Evolutionary conservation across 1,284 basidiomycete genomes (phyloP).

Genomic region (Agroathelia rolfsii): DNA sequence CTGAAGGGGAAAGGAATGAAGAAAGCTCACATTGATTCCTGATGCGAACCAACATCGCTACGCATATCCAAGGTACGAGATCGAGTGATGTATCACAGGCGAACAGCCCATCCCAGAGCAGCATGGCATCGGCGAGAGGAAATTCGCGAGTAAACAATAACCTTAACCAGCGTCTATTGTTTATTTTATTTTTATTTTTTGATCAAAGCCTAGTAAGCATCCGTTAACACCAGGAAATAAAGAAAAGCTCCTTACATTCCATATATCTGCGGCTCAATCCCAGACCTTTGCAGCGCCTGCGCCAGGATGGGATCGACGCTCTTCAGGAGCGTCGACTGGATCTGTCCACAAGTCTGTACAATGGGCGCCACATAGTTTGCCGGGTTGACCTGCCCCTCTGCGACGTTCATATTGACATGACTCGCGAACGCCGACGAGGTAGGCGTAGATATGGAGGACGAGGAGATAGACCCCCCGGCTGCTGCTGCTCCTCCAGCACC

Average conservation of each 20-base stretch:
- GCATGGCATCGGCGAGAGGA: slow-evolving; percentile 61
- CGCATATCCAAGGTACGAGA: slow-evolving; percentile 75
- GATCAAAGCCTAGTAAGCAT: background rate
- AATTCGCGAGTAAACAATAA: slow-evolving; percentile 88
- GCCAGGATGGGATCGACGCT: slow-evolving; percentile 78
- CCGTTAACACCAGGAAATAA: slow-evolving; percentile 2
- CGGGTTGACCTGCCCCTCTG: slow-evolving; percentile 35
- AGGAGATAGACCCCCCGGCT: slow-evolving; percentile 8
- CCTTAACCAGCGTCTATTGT: slow-evolving; percentile 76
- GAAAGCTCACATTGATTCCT: slow-evolving; percentile 65
- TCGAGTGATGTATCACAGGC: slow-evolving; percentile 63
- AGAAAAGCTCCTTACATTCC: slow-evolving; percentile 59
- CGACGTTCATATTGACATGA: slow-evolving; percentile 34
- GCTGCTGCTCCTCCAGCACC: slow-evolving; percentile 7
- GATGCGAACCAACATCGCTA: slow-evolving; percentile 88
- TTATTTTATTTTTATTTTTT: slow-evolving; percentile 9
- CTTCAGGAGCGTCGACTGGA: slow-evolving; percentile 66
- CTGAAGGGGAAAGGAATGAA: slow-evolving; percentile 2
- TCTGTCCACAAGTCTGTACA: slow-evolving; percentile 66
- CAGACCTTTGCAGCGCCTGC: slow-evolving; percentile 63
- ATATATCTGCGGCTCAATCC: slow-evolving; percentile 90
- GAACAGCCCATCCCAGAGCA: slow-evolving; percentile 87
- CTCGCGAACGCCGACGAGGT: slow-evolving; percentile 29
- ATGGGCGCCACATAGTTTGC: slow-evolving; percentile 74
- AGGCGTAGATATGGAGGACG: too few relatives aligned